Evolutionary conservation across 352 stramenopile genomes (phyloP), one percentile per base, ranked within the genome.

Genomic region (Plasmopara muralis): DNA sequence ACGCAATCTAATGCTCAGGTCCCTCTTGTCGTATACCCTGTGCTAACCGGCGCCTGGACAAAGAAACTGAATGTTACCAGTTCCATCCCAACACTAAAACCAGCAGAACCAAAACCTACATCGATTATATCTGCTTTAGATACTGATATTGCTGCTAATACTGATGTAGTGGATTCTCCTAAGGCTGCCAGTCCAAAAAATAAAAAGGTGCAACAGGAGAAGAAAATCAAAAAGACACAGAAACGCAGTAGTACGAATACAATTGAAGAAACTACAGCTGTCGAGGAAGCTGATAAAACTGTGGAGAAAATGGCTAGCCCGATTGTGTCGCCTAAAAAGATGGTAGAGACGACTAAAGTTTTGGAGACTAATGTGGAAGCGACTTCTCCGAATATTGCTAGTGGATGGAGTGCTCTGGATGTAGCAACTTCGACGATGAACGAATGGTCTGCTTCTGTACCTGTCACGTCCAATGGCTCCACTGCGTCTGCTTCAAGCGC

Each of bases 1-100:
- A 62, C 70, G 43, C 60, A 68, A 35, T 40, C 66, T 45, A 20
- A 57, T 68, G 5, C 53, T 57, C 28, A 77, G 20, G 59, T 60
- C 15, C 67, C 74, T 12, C 72, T 72, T 31, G 60, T 78, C 42
- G 78, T 80, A 43, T 59, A 66, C 47, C 75, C 78, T 1, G 70
- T 89, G 28, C 52, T 89, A 28, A 83, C 70, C 14, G 78, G 78
- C 37, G 78, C 78, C 16, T 89, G 78, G 78, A 74, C 72, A 20
- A 86, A 89, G 64, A 85, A 83, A 58, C 72, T 78, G 16, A 87
- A 83, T 49, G 69, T 89, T 38, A 62, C 61, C 25, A 62, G 62
- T 6, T 43, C 64, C 20, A 64, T 55, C 10, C 51, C 68, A 31
- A 74, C 53, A 46, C 53, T 66, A 25, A 77, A 75, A 44, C 68